Conservation (phyloP, 352 stramenopile genomes). For the Phytophthora aleatoria region DNA sequence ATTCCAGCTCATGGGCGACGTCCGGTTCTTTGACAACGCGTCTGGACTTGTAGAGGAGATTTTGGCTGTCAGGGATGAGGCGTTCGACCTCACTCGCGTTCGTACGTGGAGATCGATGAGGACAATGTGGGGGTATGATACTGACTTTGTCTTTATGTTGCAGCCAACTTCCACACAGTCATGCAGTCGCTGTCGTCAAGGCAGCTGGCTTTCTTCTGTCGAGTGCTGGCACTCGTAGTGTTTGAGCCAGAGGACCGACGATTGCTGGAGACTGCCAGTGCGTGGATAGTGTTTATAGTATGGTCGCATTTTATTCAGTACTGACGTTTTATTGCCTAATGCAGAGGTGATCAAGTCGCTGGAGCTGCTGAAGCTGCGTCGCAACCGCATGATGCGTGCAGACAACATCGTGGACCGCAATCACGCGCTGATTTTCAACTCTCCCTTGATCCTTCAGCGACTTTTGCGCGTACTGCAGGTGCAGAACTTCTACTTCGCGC, state of each 20-base stretch:
- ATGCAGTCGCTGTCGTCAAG: slow-evolving; percentile 89
- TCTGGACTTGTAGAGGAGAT: slow-evolving; percentile 94
- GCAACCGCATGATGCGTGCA: slow-evolving; percentile 72
- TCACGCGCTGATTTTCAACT: slow-evolving; percentile 92
- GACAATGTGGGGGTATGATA: background rate
- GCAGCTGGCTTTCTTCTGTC: slow-evolving; percentile 95
- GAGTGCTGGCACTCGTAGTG: slow-evolving; percentile 94
- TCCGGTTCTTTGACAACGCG: slow-evolving; percentile 91
- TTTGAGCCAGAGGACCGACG: slow-evolving; percentile 96
- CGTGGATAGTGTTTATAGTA: slow-evolving; percentile 14
- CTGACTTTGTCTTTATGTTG: slow-evolving; percentile 11
- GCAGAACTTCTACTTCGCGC: slow-evolving; percentile 86
- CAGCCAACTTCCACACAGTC: slow-evolving; percentile 91
- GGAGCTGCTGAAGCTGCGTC: slow-evolving; percentile 89
- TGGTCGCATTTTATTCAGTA: slow-evolving; percentile 10
- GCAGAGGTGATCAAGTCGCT: slow-evolving; percentile 94
- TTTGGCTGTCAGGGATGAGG: slow-evolving; percentile 84
- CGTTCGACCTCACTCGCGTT: slow-evolving; percentile 78
- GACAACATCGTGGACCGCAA: slow-evolving; percentile 93
- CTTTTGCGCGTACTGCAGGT: slow-evolving; percentile 77
- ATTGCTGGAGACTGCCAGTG: slow-evolving; percentile 90
- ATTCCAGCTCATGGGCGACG: slow-evolving; percentile 92
- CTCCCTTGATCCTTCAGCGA: slow-evolving; percentile 69
- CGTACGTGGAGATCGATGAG: slow-evolving; percentile 42
- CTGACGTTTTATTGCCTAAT: slow-evolving; percentile 16